Evolutionary conservation across 768 basidiomycete species (phyloP).

Genomic region (Suillus americanus): DNA sequence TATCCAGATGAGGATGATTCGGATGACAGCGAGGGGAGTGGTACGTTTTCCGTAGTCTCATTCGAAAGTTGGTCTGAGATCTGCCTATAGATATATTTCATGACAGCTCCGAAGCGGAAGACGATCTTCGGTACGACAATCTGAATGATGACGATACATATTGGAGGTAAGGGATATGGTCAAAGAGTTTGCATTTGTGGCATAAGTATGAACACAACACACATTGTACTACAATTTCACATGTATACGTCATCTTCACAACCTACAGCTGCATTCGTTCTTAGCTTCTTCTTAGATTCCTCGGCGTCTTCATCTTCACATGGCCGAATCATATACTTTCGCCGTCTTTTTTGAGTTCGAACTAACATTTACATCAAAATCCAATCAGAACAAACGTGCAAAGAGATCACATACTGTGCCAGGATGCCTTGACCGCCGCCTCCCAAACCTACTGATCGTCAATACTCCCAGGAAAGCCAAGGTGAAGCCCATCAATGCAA

Average conservation of each 20-base stretch:
- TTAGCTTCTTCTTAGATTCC: conserved; percentile 17
- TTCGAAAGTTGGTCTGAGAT: conserved; percentile 7
- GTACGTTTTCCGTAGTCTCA: conserved; percentile 19
- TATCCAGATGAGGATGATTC: conserved; percentile 72
- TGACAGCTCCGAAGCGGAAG: conserved; percentile 52
- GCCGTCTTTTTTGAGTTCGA: conserved; percentile 22
- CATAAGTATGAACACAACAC: background rate
- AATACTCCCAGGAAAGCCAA: conserved; percentile 43
- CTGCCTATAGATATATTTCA: conserved; percentile 54
- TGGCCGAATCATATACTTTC: background rate
- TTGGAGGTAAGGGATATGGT: conserved; percentile 29
- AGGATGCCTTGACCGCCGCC: background rate
- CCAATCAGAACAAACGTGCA: background rate
- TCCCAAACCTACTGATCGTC: conserved; percentile 22
- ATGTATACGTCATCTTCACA: conserved; percentile 21
- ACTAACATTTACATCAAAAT: conserved; percentile 14
- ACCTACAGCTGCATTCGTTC: conserved; percentile 8
- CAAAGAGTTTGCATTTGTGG: conserved; percentile 14
- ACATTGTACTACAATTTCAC: conserved; percentile 18
- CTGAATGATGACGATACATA: conserved; percentile 31
- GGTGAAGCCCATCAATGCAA: conserved; percentile 35
- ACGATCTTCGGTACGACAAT: conserved; percentile 30
- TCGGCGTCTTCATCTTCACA: background rate
- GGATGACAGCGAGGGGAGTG: conserved; percentile 39
- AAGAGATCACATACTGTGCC: conserved; percentile 18